Conservation (phyloP, 805 yeast species). For the Pichia cabralensis region DNA sequence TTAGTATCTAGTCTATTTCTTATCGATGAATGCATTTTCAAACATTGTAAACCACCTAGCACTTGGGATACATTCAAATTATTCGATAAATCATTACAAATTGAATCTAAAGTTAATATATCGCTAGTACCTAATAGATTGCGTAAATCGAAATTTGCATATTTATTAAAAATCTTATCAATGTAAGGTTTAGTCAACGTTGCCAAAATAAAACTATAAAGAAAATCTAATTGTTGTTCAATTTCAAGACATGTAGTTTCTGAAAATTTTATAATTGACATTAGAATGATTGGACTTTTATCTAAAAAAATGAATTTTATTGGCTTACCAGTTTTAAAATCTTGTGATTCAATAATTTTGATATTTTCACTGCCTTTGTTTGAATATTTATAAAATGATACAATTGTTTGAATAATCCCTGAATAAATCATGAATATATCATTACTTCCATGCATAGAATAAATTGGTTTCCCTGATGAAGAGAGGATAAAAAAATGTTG, state of each 20-base stretch:
- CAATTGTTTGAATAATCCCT: constrained; percentile 74
- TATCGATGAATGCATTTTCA: constrained; percentile 45
- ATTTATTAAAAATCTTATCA: constrained; percentile 50
- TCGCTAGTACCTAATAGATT: constrained; percentile 69
- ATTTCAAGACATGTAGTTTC: constrained; percentile 41
- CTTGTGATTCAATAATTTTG: constrained; percentile 41
- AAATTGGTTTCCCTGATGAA: constrained; percentile 82
- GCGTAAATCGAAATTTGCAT: constrained; percentile 77
- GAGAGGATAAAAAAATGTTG: constrained; percentile 77
- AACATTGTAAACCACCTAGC: constrained; percentile 56
- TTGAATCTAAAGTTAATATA: constrained; percentile 54
- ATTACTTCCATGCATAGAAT: constrained; percentile 66
- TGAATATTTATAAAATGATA: constrained; percentile 52
- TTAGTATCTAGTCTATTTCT: constrained; percentile 50
- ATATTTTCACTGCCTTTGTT: constrained; percentile 28
- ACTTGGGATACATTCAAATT: constrained; percentile 48
- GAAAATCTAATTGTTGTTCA: constrained; percentile 53
- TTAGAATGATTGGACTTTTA: constrained; percentile 60
- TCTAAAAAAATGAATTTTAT: constrained; percentile 49
- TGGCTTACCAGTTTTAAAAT: constrained; percentile 14
- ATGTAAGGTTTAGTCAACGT: constrained; percentile 77
- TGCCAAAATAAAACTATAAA: constrained; percentile 72
- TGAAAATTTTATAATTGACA: constrained; percentile 52
- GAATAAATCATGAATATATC: constrained; percentile 57
- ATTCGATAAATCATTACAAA: constrained; percentile 42